These are phyloP conservation scores for Claviceps paspali DNA, from an alignment of 2,329 filamentous ascomycete species.

Conservation along the genomic window DNA sequence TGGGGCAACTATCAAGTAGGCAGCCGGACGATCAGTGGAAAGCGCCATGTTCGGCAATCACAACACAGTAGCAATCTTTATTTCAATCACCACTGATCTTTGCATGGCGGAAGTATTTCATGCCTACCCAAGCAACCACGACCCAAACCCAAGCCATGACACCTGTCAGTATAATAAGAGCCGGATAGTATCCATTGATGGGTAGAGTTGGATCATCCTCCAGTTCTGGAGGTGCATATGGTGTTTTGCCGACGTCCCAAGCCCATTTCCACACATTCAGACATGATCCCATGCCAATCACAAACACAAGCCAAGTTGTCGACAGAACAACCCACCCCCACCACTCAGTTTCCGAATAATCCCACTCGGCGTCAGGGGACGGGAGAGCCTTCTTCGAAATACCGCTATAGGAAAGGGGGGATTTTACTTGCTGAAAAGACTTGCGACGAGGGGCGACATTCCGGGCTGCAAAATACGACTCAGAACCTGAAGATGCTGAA, in stretches of 20 bases:
- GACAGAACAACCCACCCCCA: conserved; percentile 93
- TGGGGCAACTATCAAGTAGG: too few species aligned
- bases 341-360: conserved; percentile 90
- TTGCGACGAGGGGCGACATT: conserved; percentile 28
- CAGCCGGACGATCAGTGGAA: too few species aligned
- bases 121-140: conserved; percentile 89
- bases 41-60: not conserved
- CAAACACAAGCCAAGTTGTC: conserved; percentile 90
- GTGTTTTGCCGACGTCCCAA: conserved; percentile 94
- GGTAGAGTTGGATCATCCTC: conserved; percentile 90
- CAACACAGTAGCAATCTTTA: not conserved
- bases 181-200: conserved; percentile 94
- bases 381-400: conserved; percentile 33
- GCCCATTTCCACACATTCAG: conserved; percentile 96
- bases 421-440: conserved; percentile 39
- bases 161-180: conserved; percentile 77
- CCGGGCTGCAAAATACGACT: conserved; percentile 43
- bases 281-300: conserved; percentile 91
- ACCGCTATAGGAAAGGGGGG: conserved; percentile 41
- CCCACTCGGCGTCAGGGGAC: conserved; percentile 48
- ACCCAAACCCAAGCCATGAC: conserved; percentile 99
- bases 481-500: conserved; percentile 40
- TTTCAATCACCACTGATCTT: conserved; percentile 58
- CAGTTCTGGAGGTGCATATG: conserved; percentile 85
- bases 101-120: conserved; percentile 98